Evolutionary conservation across 305 asterid species (phyloP).

Genomic region (Vinca major): DNA sequence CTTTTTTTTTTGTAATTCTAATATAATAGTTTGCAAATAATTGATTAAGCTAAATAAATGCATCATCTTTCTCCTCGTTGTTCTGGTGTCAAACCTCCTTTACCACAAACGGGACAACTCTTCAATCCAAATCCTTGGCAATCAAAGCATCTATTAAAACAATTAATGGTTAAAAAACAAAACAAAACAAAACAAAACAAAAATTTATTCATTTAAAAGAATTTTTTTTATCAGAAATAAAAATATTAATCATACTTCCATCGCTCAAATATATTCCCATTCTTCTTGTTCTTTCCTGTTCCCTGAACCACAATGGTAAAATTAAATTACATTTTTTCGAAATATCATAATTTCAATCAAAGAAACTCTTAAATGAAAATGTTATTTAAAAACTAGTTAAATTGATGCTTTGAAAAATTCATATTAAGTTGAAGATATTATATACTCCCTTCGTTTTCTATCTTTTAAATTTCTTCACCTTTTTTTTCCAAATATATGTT

Average conservation of each 20-base stretch:
- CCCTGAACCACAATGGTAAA: conserved; percentile 32
- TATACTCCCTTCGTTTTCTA: too few relatives aligned
- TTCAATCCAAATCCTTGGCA: conserved; percentile 84
- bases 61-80: conserved; percentile 77
- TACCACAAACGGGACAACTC: conserved; percentile 73
- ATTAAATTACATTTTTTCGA: background rate
- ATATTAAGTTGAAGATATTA: too few relatives aligned
- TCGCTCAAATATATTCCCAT: conserved; percentile 78
- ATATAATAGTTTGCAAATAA: too few relatives aligned
- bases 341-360: background rate
- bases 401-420: too few relatives aligned
- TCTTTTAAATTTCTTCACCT: too few relatives aligned
- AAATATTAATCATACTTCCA: conserved; percentile 46
- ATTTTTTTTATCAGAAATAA: background rate
- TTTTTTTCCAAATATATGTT: too few relatives aligned
- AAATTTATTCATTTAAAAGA: conserved; percentile 15
- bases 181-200: too few relatives aligned
- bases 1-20: too few relatives aligned
- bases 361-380: too few relatives aligned
- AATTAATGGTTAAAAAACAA: too few relatives aligned
- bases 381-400: too few relatives aligned
- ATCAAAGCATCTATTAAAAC: conserved; percentile 77
- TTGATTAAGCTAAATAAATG: too few relatives aligned
- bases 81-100: conserved; percentile 83
- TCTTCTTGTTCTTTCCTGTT: conserved; percentile 83